Evolutionary conservation across 179 eudicot genomes (phyloP).

Genomic region (Beta corolliflora): DNA sequence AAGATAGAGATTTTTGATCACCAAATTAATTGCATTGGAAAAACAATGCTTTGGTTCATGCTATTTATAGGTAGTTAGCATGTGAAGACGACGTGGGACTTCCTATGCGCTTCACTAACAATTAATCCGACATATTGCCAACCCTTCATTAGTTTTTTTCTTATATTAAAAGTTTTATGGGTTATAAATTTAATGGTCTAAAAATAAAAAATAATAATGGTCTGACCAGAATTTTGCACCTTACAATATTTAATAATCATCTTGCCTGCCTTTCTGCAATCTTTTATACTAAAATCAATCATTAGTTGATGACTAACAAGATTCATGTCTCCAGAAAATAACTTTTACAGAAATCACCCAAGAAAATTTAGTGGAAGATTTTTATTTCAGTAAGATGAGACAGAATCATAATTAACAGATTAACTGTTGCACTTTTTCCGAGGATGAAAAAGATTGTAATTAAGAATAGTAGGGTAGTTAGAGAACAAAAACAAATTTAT

Average conservation of each 20-base stretch:
- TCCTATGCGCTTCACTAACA: too few relatives aligned
- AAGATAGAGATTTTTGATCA: background rate
- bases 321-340: too few relatives aligned
- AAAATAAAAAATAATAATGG: background rate
- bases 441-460: constrained; percentile 20
- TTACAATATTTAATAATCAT: too few relatives aligned
- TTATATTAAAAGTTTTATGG: background rate
- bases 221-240: background rate
- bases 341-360: too few relatives aligned
- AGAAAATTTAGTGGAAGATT: background rate
- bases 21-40: background rate
- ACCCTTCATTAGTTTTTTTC: background rate
- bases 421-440: constrained; percentile 2
- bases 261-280: too few relatives aligned
- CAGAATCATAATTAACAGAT: constrained; percentile 21
- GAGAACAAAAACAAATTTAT: constrained; percentile 7
- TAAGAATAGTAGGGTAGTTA: constrained; percentile 16
- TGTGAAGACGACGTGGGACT: constrained; percentile 30
- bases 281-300: background rate
- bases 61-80: constrained; percentile 17
- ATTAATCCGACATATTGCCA: constrained; percentile 28
- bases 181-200: too few relatives aligned
- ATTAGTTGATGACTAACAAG: background rate
- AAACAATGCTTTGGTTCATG: background rate
- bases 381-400: background rate